Base-by-base conservation (phyloP, 2,329 filamentous ascomycete species). In the Pestalotiopsis sp. region DNA sequence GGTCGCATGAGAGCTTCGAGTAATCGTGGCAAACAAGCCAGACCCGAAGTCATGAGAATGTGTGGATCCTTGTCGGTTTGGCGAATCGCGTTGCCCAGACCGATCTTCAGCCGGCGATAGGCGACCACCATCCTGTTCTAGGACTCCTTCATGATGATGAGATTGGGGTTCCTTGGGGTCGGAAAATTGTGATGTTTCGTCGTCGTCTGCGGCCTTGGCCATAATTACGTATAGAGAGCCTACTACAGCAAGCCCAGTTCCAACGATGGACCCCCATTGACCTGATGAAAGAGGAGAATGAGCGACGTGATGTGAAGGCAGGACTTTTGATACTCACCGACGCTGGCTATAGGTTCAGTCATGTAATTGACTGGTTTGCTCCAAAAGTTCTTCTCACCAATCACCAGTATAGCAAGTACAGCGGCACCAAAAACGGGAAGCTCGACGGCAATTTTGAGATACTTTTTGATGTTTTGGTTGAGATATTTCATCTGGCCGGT, bases 331-430 rank as follows among this genome's bases (percentile, higher is more conserved):
- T 4, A 78, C 83, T 71, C 78, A 88, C 88, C 89, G 63, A 92
- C 83, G 70, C 86, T 90, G 4, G 81, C 81, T 66, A 92, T 87
- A 0, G 89, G 88, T 70, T 92, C 90, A 0, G 87, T 91, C 70
- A 90, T 83, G 69, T 87, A 90, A 0, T 71, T 72, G 3, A 92
- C 81, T 67, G 86, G 87, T 0, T 67, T 23, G 62, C 87, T 91
- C 72, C 84, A 91, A 71, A 92, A 89, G 71, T 92, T 92, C 39
- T 82, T 81, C 77, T 92, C 90, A 0, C 90, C 90, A 0, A 89
- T 77, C 3, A 90, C 80, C 3, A 92, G 79, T 4, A 92, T 87
- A 1, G 87, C 84, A 1, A 91, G 68, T 0, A 91, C 86, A 1
- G 87, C 87, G 5, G 82, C 86, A 1, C 82, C 84, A 67, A 91